These are phyloP conservation scores for Coniosporium tulheliwenetii DNA, from an alignment of 2,329 filamentous ascomycete genomes.

Conservation along the genomic window DNA sequence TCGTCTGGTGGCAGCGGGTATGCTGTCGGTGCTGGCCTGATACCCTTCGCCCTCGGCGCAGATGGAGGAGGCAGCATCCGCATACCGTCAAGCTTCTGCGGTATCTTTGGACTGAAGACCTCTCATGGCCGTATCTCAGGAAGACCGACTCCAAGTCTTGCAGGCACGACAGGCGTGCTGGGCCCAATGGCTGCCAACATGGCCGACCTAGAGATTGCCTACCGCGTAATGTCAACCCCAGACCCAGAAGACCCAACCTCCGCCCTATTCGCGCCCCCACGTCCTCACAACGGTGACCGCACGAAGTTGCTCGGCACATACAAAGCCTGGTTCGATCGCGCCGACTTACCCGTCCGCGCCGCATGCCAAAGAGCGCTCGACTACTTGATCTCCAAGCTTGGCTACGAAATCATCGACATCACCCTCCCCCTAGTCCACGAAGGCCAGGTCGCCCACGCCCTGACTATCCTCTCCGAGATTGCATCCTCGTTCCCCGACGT, in stretches of 20 bases:
- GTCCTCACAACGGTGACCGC: conserved; percentile 20
- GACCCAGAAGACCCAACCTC: conserved; percentile 48
- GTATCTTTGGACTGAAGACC: conserved; percentile 68
- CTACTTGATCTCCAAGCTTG: conserved; percentile 35
- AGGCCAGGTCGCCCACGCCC: conserved; percentile 60
- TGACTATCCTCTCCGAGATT: conserved; percentile 63
- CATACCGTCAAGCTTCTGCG: conserved; percentile 61
- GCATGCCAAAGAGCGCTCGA: conserved; percentile 48
- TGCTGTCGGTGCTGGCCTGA: conserved; percentile 50
- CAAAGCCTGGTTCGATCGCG: conserved; percentile 51
- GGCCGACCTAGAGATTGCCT: conserved; percentile 66
- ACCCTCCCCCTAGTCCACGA: conserved; percentile 50
- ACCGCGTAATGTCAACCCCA: conserved; percentile 61
- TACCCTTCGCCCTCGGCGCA: conserved; percentile 61
- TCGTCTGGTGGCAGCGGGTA: conserved; percentile 67
- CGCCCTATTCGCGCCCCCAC: conserved; percentile 42
- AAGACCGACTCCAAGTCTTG: conserved; percentile 42
- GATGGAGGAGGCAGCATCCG: conserved; percentile 63
- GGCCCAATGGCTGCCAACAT: conserved; percentile 66
- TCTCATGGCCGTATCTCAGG: conserved; percentile 53
- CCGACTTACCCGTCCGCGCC: conserved; percentile 46
- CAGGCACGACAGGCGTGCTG: conserved; percentile 47
- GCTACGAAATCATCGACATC: conserved; percentile 44
- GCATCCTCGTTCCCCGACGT: conserved; percentile 36
- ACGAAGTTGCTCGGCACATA: conserved; percentile 57